Percentiles rank a stretch among this genome's conserved stretches.
Conservation (phyloP, 1,284 basidiomycete species). For the Gymnopus androsaceus region DNA sequence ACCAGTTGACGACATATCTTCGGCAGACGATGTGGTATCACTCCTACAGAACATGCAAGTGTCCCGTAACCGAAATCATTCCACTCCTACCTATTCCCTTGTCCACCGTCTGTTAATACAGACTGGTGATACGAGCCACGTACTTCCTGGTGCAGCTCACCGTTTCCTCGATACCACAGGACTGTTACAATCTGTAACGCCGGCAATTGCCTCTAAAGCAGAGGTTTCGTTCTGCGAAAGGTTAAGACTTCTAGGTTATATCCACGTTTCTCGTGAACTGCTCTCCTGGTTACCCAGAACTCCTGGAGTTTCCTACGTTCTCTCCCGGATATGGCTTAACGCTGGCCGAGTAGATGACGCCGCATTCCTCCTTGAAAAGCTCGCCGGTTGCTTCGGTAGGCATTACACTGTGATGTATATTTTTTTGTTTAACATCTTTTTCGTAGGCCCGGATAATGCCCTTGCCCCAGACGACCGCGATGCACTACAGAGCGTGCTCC, state of each 20-base stretch:
- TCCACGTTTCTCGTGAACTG: conserved; percentile 62
- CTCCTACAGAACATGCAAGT: conserved; percentile 74
- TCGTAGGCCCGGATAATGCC: conserved; percentile 54
- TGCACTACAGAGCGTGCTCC: conserved; percentile 64
- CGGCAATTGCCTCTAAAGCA: conserved; percentile 60
- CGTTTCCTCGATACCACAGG: conserved; percentile 67
- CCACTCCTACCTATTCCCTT: conserved; percentile 66
- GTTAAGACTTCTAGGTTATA: conserved; percentile 67
- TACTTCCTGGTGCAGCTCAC: conserved; percentile 62
- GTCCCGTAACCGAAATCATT: conserved; percentile 49
- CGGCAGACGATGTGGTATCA: conserved; percentile 64
- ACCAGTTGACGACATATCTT: conserved; percentile 31
- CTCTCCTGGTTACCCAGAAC: conserved; percentile 77
- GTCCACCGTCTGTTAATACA: conserved; percentile 68
- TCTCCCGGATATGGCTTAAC: conserved; percentile 68
- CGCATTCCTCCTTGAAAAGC: conserved; percentile 66
- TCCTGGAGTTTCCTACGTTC: conserved; percentile 74
- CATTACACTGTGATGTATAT: conserved; percentile 17
- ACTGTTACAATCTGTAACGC: conserved; percentile 64
- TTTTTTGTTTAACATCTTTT: neutral
- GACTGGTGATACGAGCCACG: conserved; percentile 39
- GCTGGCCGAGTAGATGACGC: conserved; percentile 78
- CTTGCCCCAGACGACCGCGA: conserved; percentile 63
- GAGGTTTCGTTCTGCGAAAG: conserved; percentile 76
- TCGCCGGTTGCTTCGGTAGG: conserved; percentile 81